Conservation (phyloP, 139 green algal species). For the Auxenochlorella protothecoides region DNA sequence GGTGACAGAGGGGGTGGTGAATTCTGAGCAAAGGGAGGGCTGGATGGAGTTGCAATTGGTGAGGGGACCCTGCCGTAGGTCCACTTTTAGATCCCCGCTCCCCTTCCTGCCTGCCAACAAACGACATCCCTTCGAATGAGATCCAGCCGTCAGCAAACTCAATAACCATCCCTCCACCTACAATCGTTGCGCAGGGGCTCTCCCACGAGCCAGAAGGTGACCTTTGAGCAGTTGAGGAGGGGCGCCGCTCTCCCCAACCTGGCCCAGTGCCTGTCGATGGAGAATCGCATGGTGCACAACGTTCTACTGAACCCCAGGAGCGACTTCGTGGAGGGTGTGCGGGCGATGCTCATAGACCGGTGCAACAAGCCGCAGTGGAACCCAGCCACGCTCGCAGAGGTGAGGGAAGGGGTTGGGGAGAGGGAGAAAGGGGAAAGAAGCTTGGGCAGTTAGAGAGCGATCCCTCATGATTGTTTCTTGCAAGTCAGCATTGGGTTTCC, state of each 20-base stretch:
- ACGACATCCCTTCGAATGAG: too few species aligned
- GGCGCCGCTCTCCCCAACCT: conserved; percentile 19
- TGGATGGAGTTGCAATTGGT: not conserved
- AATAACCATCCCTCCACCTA: too few species aligned
- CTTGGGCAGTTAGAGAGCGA: too few species aligned
- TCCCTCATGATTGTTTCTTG: too few species aligned
- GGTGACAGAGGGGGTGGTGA: not conserved
- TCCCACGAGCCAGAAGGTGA: conserved; percentile 30
- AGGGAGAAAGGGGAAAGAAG: not conserved
- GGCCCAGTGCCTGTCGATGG: conserved; percentile 46
- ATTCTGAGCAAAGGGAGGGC: not conserved
- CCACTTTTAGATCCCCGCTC: too few species aligned
- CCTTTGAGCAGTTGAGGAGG: conserved; percentile 23
- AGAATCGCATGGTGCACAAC: conserved; percentile 41
- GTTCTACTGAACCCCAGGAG: conserved; percentile 15
- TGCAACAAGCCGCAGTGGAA: conserved; percentile 49
- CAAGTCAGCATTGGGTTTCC: too few species aligned
- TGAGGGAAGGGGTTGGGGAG: conserved; percentile 7
- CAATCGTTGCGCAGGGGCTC: conserved; percentile 13
- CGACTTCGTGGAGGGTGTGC: conserved; percentile 29
- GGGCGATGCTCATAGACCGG: conserved; percentile 64
- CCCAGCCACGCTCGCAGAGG: conserved; percentile 34
- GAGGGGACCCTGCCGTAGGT: not conserved
- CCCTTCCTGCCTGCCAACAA: too few species aligned
- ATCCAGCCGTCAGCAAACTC: too few species aligned